These are phyloP conservation scores for Fusarium cyanostomum DNA, from an alignment of 2,329 filamentous ascomycete species.

Conservation along the genomic window DNA sequence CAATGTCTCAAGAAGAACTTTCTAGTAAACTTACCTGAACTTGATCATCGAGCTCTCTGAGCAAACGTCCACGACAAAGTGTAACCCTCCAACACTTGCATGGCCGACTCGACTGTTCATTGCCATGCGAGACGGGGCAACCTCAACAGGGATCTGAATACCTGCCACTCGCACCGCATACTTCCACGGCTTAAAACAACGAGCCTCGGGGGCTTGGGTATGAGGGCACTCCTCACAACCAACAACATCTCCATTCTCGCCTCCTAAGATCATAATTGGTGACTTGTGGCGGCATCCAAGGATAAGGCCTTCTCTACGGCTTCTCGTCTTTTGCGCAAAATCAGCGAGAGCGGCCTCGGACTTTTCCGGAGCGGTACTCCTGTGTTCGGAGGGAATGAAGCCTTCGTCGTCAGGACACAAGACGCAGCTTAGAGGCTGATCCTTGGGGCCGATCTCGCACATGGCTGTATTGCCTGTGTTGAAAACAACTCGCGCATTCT, in stretches of 20 bases:
- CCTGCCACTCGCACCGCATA: slow-evolving; percentile 8
- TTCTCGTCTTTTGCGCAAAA: neutral
- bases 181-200: neutral
- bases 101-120: slow-evolving; percentile 21
- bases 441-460: slow-evolving; percentile 10
- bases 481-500: neutral
- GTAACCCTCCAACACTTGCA: slow-evolving; percentile 21
- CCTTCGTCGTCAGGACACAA: neutral
- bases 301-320: neutral
- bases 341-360: neutral
- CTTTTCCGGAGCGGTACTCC: neutral
- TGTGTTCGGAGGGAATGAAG: neutral
- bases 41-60: slow-evolving; percentile 9
- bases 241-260: neutral
- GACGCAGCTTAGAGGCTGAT: slow-evolving; percentile 1
- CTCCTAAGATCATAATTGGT: slow-evolving; percentile 11
- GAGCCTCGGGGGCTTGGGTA: neutral
- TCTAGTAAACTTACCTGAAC: slow-evolving; percentile 20
- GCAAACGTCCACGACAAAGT: slow-evolving; percentile 28
- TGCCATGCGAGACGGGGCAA: slow-evolving; percentile 19
- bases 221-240: slow-evolving; percentile 22
- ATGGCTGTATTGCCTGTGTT: neutral
- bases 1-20: neutral
- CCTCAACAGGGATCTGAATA: slow-evolving; percentile 8
- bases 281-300: slow-evolving; percentile 11